Evolutionary conservation across 768 basidiomycete species (phyloP).

Genomic region (Podaxis carcinomalis): DNA sequence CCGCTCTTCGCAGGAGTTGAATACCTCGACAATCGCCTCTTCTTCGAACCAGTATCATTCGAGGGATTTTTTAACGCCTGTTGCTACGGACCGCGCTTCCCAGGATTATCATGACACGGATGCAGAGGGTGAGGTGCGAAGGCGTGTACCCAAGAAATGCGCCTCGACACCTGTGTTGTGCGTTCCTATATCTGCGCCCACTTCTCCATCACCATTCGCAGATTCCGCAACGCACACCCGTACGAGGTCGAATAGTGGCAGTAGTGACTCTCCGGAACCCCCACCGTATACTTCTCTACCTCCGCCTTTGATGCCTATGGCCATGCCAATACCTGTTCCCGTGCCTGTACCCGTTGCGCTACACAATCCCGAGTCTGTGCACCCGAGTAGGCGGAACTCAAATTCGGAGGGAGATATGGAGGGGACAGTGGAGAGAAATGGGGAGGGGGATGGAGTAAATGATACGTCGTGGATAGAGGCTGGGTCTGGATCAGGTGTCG

Average conservation of each 20-base stretch:
- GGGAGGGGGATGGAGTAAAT: background rate
- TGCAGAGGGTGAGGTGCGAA: background rate
- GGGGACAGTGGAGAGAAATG: too few species aligned
- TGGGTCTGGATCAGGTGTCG: background rate
- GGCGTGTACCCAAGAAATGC: constrained; percentile 4
- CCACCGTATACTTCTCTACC: constrained; percentile 7
- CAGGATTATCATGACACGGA: background rate
- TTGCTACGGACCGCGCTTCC: background rate
- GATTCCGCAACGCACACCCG: background rate
- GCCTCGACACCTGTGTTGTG: background rate
- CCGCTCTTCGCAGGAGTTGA: background rate
- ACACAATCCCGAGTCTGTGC: background rate
- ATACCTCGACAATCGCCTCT: background rate
- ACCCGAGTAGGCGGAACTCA: background rate
- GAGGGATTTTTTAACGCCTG: background rate
- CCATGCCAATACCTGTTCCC: background rate
- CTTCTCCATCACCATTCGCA: background rate
- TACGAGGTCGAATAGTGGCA: background rate
- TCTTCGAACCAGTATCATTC: background rate
- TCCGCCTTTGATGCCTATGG: background rate
- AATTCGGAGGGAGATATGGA: background rate
- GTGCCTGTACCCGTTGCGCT: background rate
- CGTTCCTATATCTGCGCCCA: background rate
- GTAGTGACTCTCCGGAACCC: background rate
- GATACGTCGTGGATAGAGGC: background rate